A percentile compares a stretch with the other conserved stretches of the same genome.
Evolutionary conservation across 148 eudicot species (phyloP).

Genomic region (Persicaria maculosa): DNA sequence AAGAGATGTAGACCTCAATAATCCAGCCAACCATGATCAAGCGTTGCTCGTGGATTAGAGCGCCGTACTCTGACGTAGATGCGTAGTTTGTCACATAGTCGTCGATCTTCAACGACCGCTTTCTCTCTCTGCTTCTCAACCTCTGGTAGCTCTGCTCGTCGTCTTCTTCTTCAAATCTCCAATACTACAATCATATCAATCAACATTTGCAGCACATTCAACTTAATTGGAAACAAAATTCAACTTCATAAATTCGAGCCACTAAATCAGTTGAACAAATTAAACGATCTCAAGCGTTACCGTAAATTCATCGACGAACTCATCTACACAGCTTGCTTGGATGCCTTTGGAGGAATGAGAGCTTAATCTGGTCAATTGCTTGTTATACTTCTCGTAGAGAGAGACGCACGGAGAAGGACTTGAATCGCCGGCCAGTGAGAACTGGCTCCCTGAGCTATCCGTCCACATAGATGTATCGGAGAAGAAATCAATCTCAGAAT

Average conservation of each 20-base stretch:
- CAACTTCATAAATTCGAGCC: neutral
- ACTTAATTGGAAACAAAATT: neutral
- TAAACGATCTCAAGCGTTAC: constrained; percentile 23
- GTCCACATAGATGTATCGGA: constrained; percentile 68
- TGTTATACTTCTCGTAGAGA: constrained; percentile 42
- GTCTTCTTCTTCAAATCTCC: constrained; percentile 58
- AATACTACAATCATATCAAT: constrained; percentile 17
- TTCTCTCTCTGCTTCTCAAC: constrained; percentile 75
- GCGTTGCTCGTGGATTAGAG: constrained; percentile 71
- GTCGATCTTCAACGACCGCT: constrained; percentile 37
- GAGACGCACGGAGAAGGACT: constrained; percentile 58
- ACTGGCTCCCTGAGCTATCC: constrained; percentile 71
- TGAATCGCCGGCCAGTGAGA: constrained; percentile 53
- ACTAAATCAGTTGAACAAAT: neutral
- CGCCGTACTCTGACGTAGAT: constrained; percentile 49
- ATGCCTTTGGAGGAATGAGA: constrained; percentile 12
- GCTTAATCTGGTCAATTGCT: constrained; percentile 41
- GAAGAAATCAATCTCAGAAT: constrained; percentile 32
- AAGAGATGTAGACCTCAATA: constrained; percentile 47
- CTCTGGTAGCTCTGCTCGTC: constrained; percentile 67
- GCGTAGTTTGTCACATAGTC: constrained; percentile 70
- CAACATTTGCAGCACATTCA: neutral
- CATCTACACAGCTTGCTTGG: constrained; percentile 17
- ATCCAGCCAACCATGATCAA: constrained; percentile 90
- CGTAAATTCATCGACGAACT: constrained; percentile 24